Evolutionary conservation across 1,284 basidiomycete species (phyloP), one percentile per base, ranked within the genome.

Genomic region (Ceratobasidium sp.): DNA sequence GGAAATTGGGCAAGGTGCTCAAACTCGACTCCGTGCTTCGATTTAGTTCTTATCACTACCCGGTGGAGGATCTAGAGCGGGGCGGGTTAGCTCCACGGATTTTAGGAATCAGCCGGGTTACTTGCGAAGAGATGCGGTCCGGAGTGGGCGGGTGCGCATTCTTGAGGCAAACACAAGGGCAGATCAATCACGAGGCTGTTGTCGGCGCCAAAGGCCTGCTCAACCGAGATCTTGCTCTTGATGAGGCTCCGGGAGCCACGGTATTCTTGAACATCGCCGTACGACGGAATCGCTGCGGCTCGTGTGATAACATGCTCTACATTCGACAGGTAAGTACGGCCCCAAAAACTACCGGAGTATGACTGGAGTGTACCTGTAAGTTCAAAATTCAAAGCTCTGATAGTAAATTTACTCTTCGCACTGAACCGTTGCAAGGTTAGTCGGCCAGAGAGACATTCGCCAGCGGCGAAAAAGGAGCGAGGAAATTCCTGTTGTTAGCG

Each of bases 41-140:
- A 60, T 37, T 73, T 73, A 15, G 69, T 61, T 39, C 58, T 73
- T 73, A 73, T 73, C 56, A 73, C 69, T 39, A 73, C 69, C 42
- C 69, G 69, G 31, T 73, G 69, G 7, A 73, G 26, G 11, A 73
- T 56, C 69, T 73, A 17, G 37, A 28, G 8, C 33, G n/a, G 2
- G 47, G 7, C 6, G 15, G 28, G 49, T 73, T 56, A 61, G 53
- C 42, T 2, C 23, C 8, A n/a, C 20, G 26, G 33, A 11, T 37
- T 26, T 39, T 4, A 20, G 23, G 20, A 45, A 26, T 5, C 5
- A 23, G 28, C 11, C 13, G 23, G n/a, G 28, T 10, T 4, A 61
- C 56, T 73, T 31, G 56, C 69, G 56, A 73, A 73, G 10, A 61
- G 23, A 28, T 73, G 69, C 20, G 69, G 69, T 2, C 69, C 69